A percentile compares a stretch with the other conserved stretches of the same genome.
These are phyloP conservation scores for Rhizopus delemar DNA, from an alignment of 371 early-diverging fungal genomes.

Conservation along the genomic window DNA sequence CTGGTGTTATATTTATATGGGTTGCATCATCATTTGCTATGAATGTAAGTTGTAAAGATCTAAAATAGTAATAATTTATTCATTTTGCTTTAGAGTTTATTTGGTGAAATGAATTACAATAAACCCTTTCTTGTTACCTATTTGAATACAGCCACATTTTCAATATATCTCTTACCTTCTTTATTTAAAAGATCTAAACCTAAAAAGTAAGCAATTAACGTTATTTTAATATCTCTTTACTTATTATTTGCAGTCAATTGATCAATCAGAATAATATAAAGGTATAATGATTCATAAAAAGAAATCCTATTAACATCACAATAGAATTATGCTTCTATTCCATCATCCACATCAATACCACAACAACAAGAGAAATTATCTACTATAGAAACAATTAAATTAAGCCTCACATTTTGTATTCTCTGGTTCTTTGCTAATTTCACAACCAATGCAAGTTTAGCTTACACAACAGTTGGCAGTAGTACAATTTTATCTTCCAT, in stretches of 20 bases:
- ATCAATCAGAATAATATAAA: background rate
- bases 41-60: slow-evolving; percentile 48
- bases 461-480: slow-evolving; percentile 80
- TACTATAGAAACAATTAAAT: slow-evolving; percentile 60
- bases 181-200: slow-evolving; percentile 20
- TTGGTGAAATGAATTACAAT: slow-evolving; percentile 64
- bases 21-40: slow-evolving; percentile 74
- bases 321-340: slow-evolving; percentile 13
- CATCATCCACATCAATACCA: background rate
- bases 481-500: slow-evolving; percentile 79
- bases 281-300: background rate
- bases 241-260: slow-evolving; percentile 4
- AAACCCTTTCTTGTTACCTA: slow-evolving; percentile 77
- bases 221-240: background rate
- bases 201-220: background rate
- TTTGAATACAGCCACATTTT: slow-evolving; percentile 70
- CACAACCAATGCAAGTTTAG: slow-evolving; percentile 74
- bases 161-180: slow-evolving; percentile 64
- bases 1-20: slow-evolving; percentile 75
- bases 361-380: slow-evolving; percentile 28
- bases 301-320: background rate
- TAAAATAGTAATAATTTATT: background rate
- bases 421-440: slow-evolving; percentile 83
- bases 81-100: slow-evolving; percentile 48
- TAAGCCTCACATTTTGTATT: slow-evolving; percentile 75